Evolutionary conservation across 2,329 filamentous ascomycete species (phyloP).

Genomic region (Akanthomyces muscarius): DNA sequence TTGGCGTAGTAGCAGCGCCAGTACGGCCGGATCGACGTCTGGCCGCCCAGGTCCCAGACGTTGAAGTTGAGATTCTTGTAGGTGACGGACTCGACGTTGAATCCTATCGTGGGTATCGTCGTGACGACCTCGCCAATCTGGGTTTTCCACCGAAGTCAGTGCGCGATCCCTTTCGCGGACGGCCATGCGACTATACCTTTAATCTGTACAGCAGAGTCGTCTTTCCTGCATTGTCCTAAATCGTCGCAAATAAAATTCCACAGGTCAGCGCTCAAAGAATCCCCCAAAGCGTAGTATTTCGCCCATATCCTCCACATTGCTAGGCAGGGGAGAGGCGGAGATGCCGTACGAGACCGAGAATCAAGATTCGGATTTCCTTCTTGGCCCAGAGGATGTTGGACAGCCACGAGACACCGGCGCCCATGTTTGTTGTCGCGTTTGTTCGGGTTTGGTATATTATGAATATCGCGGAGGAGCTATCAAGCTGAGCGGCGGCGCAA

Average conservation of each 20-base stretch:
- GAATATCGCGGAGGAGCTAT: background rate
- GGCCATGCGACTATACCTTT: constrained; percentile 58
- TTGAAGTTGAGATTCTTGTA: constrained; percentile 99
- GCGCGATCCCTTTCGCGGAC: background rate
- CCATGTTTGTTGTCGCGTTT: constrained; percentile 46
- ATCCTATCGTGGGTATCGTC: constrained; percentile 97
- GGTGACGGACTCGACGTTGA: constrained; percentile 97
- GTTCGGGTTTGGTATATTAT: background rate
- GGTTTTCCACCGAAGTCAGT: constrained; percentile 15
- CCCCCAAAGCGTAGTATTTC: background rate
- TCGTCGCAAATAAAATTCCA: background rate
- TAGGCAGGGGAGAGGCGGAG: background rate
- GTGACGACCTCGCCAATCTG: constrained; percentile 98
- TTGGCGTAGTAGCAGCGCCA: constrained; percentile 99
- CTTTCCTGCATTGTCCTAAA: constrained; percentile 96
- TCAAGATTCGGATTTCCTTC: constrained; percentile 97
- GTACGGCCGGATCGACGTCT: constrained; percentile 98
- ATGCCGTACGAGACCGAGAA: constrained; percentile 76
- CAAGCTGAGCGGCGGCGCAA: background rate
- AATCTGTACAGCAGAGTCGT: constrained; percentile 94
- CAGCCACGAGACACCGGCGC: constrained; percentile 63
- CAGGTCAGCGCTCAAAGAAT: constrained; percentile 5
- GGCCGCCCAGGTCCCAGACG: constrained; percentile 96
- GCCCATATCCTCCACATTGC: background rate
- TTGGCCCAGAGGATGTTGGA: constrained; percentile 78